Evolutionary conservation across 352 stramenopile genomes (phyloP), one percentile per base, ranked within the genome.

Genomic region (Phytopythium delawarense): DNA sequence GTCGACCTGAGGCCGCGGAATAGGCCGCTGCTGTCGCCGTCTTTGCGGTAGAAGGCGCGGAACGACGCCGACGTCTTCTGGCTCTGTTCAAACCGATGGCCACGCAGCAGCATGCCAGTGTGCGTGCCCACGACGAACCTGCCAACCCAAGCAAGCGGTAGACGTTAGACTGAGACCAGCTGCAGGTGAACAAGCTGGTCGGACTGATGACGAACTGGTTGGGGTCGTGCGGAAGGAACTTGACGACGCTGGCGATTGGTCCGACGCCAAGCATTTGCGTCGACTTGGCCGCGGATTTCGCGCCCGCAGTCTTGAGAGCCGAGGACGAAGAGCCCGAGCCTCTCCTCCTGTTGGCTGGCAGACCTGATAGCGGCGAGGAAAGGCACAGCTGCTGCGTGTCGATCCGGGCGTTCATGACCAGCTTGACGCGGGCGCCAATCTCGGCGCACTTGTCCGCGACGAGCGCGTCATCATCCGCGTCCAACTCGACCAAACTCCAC

Each of bases 401-500:
- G 53, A 89, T 89, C 2, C 71, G 67, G 2, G 79, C 71, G 25
- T 81, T 91, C 65, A 85, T 79, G 56, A 91, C 76, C 39, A 88
- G 67, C 62, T 86, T 88, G 54, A 91, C 70, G 23, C 75, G 76
- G 0, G 77, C 79, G 23, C 78, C 78, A 44, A 91, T 86, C 61
- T 83, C 72, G 5, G 88, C 74, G 57, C 80, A 91, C 55, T 84
- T 88, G 57, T 89, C 75, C 1, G 61, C 61, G 50, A 74, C 51
- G 9, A 87, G 50, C 15, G 78, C 68, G 42, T 88, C 74, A 23
- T 86, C 74, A 7, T 63, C 69, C 0, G 65, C 51, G 13, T 78
- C 67, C 8, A 81, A 79, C 34, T 88, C 79, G 35, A 91, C 75
- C n/a, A 89, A 58, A 21, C 82, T 89, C 82, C 82, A 91, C 35